Conservation (phyloP, 108 stramenopile species). For the Pseudonitzschia delicatissima region DNA sequence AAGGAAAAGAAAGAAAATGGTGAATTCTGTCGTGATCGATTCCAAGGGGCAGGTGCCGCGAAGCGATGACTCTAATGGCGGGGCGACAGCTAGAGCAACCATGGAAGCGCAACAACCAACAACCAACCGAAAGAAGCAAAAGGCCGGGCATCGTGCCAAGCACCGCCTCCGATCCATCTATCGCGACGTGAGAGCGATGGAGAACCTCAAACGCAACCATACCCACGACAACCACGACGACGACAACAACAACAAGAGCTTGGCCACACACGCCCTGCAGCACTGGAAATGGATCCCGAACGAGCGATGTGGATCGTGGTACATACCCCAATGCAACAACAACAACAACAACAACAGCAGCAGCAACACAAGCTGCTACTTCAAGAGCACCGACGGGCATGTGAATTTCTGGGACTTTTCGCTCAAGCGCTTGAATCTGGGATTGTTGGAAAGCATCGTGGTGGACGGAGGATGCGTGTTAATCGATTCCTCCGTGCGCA, state of each 20-base stretch:
- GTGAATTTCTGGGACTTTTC: slow-evolving; percentile 48
- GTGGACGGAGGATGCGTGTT: slow-evolving; percentile 35
- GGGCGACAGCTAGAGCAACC: too few relatives aligned
- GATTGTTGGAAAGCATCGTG: slow-evolving; percentile 30
- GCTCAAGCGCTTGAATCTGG: slow-evolving; percentile 63
- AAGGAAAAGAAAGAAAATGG: too few relatives aligned
- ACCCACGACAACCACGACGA: background rate
- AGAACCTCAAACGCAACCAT: background rate
- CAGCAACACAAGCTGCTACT: slow-evolving; percentile 32
- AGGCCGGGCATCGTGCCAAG: slow-evolving; percentile 33
- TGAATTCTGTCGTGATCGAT: too few relatives aligned
- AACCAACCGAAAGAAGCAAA: slow-evolving; percentile 16
- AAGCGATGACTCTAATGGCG: too few relatives aligned
- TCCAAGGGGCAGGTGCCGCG: too few relatives aligned
- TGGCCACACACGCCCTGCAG: slow-evolving; percentile 25
- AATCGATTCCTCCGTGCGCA: slow-evolving; percentile 68
- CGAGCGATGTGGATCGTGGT: slow-evolving; percentile 72
- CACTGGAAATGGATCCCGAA: slow-evolving; percentile 37
- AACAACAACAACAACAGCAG: background rate
- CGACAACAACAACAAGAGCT: background rate
- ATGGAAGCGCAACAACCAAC: background rate
- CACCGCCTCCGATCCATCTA: slow-evolving; percentile 41
- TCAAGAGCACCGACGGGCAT: slow-evolving; percentile 84
- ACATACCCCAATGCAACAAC: slow-evolving; percentile 20
- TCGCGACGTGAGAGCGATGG: slow-evolving; percentile 24